Base-by-base conservation (phyloP, 805 yeast species). In the Wickerhamomyces silvicola region DNA sequence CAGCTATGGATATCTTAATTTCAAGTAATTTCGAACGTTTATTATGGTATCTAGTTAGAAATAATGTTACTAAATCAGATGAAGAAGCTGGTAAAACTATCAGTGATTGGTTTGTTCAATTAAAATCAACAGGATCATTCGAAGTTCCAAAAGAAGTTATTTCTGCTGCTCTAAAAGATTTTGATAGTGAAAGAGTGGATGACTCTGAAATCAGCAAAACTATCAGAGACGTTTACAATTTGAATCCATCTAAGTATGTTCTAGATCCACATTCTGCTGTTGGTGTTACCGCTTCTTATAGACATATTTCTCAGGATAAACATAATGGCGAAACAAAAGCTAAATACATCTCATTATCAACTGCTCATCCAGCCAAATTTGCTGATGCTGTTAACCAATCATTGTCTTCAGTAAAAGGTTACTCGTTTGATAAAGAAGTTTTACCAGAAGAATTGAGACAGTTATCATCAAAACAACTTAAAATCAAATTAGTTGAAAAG, bases 291-390 rank as follows among this genome's bases (percentile, higher is more conserved):
- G 81, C 94, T 14, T 66, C 92, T 24, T 70, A 80, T 44, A 69
- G 78, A 45, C 68, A 73, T 51, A 72, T 81, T 32, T 66, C 64
- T 11, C 52, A 59, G 31, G 75, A 70, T 41, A 50, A 56, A 18
- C 70, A 64, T 27, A 53, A 57, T 17, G 59, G 61, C 23, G 50
- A 41, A 8, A 37, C 57, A 15, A 53, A 64, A 18, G 59, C 68
- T 24, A 65, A 72, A 35, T 71, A 70, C 45, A 70, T 92, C 27
- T 82, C 95, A 5, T 72, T 92, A 37, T 82, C 97, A 9, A 92
- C 99, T 29, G 99, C 99, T 7, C 99, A 92, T 57, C 99, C 99
- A 26, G 99, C 98, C 39, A 92, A 92, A 63, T 92, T 92, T 53
- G 84, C 95, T 17, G 97, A 86, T 42, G 98, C 95, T 31, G 99